A percentile compares a stretch with the other conserved stretches of the same genome.
Conservation (phyloP, 2,329 filamentous ascomycete species). For the Dactylellina cionopaga region DNA sequence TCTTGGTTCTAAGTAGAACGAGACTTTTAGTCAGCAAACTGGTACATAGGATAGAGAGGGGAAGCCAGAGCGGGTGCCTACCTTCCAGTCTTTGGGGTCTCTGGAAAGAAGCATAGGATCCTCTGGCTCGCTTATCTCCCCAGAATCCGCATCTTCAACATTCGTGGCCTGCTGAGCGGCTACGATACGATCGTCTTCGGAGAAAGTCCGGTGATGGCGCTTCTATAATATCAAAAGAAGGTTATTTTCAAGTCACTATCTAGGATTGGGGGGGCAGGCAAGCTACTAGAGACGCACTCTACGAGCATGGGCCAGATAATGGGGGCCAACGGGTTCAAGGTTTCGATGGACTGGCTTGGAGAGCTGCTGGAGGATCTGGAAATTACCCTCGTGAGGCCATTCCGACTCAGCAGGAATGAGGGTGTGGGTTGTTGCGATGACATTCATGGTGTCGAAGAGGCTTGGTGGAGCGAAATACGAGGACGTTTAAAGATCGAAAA, state of each 20-base stretch:
- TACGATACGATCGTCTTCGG: conserved; percentile 97
- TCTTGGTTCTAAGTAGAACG: conserved; percentile 76
- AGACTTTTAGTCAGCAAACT: background rate
- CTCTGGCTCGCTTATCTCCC: conserved; percentile 92
- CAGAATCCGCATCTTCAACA: conserved; percentile 87
- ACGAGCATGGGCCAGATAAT: conserved; percentile 96
- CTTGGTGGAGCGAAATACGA: background rate
- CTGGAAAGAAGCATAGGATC: conserved; percentile 90
- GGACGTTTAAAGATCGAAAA: too few species aligned
- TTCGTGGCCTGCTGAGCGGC: conserved; percentile 95
- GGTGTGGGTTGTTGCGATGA: conserved; percentile 32
- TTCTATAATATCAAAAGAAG: conserved; percentile 62
- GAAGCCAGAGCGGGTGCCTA: conserved; percentile 61
- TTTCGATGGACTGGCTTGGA: conserved; percentile 62
- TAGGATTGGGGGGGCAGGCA: background rate
- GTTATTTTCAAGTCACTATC: conserved; percentile 1
- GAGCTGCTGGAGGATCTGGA: conserved; percentile 39
- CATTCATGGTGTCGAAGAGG: conserved; percentile 24
- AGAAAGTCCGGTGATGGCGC: conserved; percentile 96
- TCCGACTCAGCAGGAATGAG: conserved; percentile 31
- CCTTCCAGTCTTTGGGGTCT: conserved; percentile 99
- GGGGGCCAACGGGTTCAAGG: conserved; percentile 94
- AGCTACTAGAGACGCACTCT: conserved; percentile 69
- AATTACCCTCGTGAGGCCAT: conserved; percentile 41
- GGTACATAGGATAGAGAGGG: background rate